Base-by-base conservation (phyloP, 2,329 filamentous ascomycete species). In the Stemphylium vesicarium region DNA sequence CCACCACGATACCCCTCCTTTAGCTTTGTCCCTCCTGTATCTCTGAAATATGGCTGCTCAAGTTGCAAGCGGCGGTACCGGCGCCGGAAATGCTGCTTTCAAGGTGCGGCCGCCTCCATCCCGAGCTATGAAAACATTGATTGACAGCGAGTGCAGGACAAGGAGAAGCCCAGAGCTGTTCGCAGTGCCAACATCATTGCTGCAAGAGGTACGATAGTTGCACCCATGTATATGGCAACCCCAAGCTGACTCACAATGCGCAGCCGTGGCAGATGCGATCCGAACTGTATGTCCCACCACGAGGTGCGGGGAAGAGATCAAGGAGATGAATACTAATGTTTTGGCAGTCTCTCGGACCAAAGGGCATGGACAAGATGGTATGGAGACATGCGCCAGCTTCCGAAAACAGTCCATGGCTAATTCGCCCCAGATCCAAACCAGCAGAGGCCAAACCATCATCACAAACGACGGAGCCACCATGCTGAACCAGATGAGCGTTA, bases 401-500 rank as follows among this genome's bases (percentile, higher is more conserved):
- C 4, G 22, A 8, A 33, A 11, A 9, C 12, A 32, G 5, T n/a
- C 26, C 6, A 32, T 18, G 29, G 16, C 64, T 72, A 24, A 69
- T 38, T 20, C 8, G 12, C 11, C 16, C n/a, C 63, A 84, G 82
- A 98, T 99, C 71, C 90, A 96, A 83, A 96, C 90, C 57, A 91
- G 92, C 76, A 96, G 92, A 81, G 95, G 94, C 80, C 91, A 96
- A 79, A 97, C 93, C 54, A 95, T 98, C 77, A 99, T 99, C 81
- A 99, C 95, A 73, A 99, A 99, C 83, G 95, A 99, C 80, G 95
- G 95, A 77, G 96, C 96, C 82, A 99, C 95, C 53, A 99, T 99
- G 94, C 82, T 99, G 74, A 96, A 91, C 81, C 94, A 94, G 82
- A 98, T 99, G 95, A 90, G 91, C 64, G 95, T 99, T 65, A 92